Evolutionary conservation across 2,329 filamentous ascomycete species (phyloP), one percentile per base, ranked within the genome.

Genomic region (Alternaria conjuncta): DNA sequence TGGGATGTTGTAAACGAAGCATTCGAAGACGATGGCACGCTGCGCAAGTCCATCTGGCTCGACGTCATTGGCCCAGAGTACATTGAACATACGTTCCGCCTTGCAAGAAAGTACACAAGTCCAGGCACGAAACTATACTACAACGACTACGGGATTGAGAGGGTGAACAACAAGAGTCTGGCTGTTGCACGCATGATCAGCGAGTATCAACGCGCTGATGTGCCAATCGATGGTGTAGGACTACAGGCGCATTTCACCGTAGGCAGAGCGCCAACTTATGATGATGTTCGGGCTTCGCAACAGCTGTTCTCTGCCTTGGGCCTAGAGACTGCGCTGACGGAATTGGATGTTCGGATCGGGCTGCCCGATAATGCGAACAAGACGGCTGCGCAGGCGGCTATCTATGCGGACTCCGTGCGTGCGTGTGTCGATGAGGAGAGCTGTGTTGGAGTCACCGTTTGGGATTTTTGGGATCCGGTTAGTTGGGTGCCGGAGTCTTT

Each of bases 1-100:
- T 91, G 88, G 88, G 88, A 91, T 60, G 88, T 91, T 0, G 84
- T 90, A 23, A 91, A 91, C 75, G 88, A 91, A 80, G 86, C 84
- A 5, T 82, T 89, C 44, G 83, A 85, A 61, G 88, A 90, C 20
- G 84, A 86, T 67, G 87, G 86, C 13, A 83, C 81, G 8, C 86
- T 82, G 78, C 82, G 87, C 60, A 71, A 81, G 61, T 82, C 78
- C 59, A 82, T 89, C 64, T 90, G 88, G 78, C 84, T 85, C 75
- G 75, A 82, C 28, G 83, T 83, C 30, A 83, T 90, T 18, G 87
- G 87, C 21, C 83, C 84, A 11, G 82, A 83, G 45, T 91, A 86
- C 78, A 84, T 90, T 59, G 80, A 84, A 11, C 81, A 88, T 45
- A 86, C 88, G 3, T 90, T 90, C 80, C 76, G 81, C 23, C 75